Base-by-base conservation (phyloP, 495 filamentous ascomycete genomes). In the Copromyces sp. region DNA sequence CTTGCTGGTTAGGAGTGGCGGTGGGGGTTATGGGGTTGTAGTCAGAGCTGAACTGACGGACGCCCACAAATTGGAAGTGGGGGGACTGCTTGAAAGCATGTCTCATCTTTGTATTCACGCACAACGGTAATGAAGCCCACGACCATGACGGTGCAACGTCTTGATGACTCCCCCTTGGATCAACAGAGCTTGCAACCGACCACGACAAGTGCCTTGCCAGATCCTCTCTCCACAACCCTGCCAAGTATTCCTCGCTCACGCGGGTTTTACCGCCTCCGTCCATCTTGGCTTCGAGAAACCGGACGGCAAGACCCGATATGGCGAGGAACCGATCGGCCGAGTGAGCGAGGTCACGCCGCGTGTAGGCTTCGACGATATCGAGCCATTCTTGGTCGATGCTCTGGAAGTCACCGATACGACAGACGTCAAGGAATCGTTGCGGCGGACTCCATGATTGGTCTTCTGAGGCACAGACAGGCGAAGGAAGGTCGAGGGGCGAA, bases 341-440 rank as follows among this genome's bases (percentile, higher is more conserved):
- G 20, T 72, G 73, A 1, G 76, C 78, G 38, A 80, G 77, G 29
- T 79, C 79, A 0, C 79, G 79, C 9, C 73, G 78, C 4, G 76
- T 78, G 69, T 79, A 80, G 12, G 76, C 75, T 24, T 80, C 76
- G 17, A 79, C 79, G 17, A 79, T 78, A n/a, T 80, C 79, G 17
- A 79, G 75, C 79, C 79, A 80, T 59, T 80, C 79, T 11, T 78
- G 73, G 35, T 80, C 74, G 5, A 80, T 75, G 38, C 76, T 72
- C 5, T 74, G 61, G 9, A 72, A 71, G 20, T 78, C 76, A 1
- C 79, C 79, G 2, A 73, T 74, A 5, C 74, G 76, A 44, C 79
- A 77, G 41, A 78, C 72, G 32, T 79, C 73, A 1, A 80, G 61
- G 53, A 79, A 80, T 1, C 71, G 72, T 12, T 80, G 79, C 4